These are phyloP conservation scores for Fusarium sp. DNA, from an alignment of 2,329 filamentous ascomycete species.

Conservation along the genomic window DNA sequence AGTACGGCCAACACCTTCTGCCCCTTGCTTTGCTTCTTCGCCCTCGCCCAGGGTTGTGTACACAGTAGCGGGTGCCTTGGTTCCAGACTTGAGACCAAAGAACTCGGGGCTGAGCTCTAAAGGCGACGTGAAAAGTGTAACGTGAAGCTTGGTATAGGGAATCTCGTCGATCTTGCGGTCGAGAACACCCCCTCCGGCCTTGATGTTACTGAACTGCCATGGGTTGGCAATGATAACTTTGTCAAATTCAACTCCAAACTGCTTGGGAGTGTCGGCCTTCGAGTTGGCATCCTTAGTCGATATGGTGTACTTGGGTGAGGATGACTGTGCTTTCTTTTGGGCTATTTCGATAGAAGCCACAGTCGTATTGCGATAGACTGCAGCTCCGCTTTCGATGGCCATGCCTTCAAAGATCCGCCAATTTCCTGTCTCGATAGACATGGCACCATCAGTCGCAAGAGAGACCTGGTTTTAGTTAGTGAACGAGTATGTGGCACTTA, in stretches of 20 bases:
- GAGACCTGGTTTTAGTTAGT: conserved; percentile 68
- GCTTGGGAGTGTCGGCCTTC: conserved; percentile 44
- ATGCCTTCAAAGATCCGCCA: conserved; percentile 94
- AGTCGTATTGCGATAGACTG: conserved; percentile 72
- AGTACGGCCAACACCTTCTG: conserved; percentile 73
- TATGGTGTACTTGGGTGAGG: conserved; percentile 60
- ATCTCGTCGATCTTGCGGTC: conserved; percentile 78
- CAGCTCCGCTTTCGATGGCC: conserved; percentile 72
- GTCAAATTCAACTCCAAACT: conserved; percentile 72
- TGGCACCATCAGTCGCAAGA: conserved; percentile 87
- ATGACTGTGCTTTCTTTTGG: conserved; percentile 54
- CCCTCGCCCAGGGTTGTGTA: conserved; percentile 81
- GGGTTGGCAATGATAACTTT: conserved; percentile 85
- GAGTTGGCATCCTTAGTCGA: conserved; percentile 49
- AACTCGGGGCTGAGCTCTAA: conserved; percentile 75
- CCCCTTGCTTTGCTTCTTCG: conserved; percentile 62
- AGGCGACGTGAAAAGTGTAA: conserved; percentile 87
- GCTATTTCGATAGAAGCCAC: conserved; percentile 70
- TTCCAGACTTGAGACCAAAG: conserved; percentile 73
- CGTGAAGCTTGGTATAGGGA: conserved; percentile 88
- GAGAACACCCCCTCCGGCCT: conserved; percentile 71
- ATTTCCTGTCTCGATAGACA: conserved; percentile 84
- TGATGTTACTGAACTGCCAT: conserved; percentile 81
- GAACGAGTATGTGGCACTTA: no score
- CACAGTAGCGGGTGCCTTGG: conserved; percentile 75